Percentiles rank a stretch among this genome's conserved stretches.
Evolutionary conservation across 192 early-diverging fungal genomes (phyloP).

Genomic region (Paraglomus occultum): DNA sequence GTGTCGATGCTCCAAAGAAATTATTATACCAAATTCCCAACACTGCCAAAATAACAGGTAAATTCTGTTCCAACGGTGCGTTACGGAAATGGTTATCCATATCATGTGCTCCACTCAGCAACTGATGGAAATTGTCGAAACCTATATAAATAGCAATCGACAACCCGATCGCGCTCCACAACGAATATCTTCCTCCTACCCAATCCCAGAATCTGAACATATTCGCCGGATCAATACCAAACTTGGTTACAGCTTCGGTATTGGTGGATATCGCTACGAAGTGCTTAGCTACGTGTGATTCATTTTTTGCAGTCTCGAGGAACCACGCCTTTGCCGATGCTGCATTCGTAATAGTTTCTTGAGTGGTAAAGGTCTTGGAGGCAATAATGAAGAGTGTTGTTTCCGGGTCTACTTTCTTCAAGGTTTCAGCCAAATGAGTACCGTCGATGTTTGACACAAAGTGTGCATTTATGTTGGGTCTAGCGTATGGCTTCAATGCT

Average conservation of each 20-base stretch:
- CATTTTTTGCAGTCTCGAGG: conserved; percentile 79
- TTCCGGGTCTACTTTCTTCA: conserved; percentile 84
- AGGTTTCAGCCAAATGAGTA: conserved; percentile 92
- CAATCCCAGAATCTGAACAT: conserved; percentile 99
- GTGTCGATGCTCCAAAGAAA: conserved; percentile 93
- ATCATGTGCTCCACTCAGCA: conserved; percentile 88
- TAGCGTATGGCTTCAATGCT: conserved; percentile 91
- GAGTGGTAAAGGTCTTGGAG: conserved; percentile 98
- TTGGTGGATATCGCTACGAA: conserved; percentile 99
- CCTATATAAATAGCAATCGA: conserved; percentile 96
- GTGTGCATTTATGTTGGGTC: conserved; percentile 77
- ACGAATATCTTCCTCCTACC: conserved; percentile 98
- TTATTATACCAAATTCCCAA: conserved; percentile 99
- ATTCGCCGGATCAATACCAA: conserved; percentile 94
- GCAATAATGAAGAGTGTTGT: conserved; percentile 94
- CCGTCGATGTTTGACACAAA: conserved; percentile 99
- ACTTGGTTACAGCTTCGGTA: conserved; percentile 79
- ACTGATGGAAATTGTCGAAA: conserved; percentile 89
- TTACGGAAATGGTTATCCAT: conserved; percentile 97
- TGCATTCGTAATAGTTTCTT: conserved; percentile 98
- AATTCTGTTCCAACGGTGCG: conserved; percentile 88
- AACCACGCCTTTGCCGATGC: conserved; percentile 94
- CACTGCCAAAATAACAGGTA: conserved; percentile 87
- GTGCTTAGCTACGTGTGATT: conserved; percentile 95
- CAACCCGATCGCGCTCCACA: conserved; percentile 95